Base-by-base conservation (phyloP, 1,284 basidiomycete genomes). In the Lentinula novae-zelandiae region DNA sequence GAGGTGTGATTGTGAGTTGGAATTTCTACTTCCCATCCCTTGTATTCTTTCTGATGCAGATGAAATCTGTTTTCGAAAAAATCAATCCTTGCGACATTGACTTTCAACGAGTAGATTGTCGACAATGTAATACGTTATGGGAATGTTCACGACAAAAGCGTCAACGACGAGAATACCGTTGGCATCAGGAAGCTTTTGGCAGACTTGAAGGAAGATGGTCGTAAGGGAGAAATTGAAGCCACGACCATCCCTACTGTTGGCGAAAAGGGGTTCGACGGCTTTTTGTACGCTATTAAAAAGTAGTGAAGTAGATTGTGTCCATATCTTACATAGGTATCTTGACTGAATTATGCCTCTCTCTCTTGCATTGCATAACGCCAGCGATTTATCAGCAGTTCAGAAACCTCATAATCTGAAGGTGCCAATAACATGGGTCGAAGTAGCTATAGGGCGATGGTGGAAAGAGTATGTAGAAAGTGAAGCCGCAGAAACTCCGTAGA, bases 261-360 rank as follows among this genome's bases (percentile, higher is more conserved):
- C 20, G 82, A 83, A 67, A 87, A 84, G 67, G 83, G 83, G 7
- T 84, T 80, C 62, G 85, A 87, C 66, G 85, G 85, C 0, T 85
- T 86, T 70, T 65, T 85, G 58, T 87, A 84, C 64, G 79, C 80
- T 0, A 59, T 81, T 33, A 53, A 48, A 20, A 53, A 53, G 12
- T 53, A 44, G 40, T 44, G 40, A 15, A 13, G 10, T 15, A 15
- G 6, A 17, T 38, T 9, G 12, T 38, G 7, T 38, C 9, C 12
- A 9, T 8, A 27, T 27, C 27, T 27, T 27, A 27, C 27, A 27
- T 27, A 27, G 27, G 2, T 27, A 27, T 27, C 27, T 27, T 0
- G 27, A 27, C 27, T 4, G 27, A 27, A 3, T 27, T 27, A 27
- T 27, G 27, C 27, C 2, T 27, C 3, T 4, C 22, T n/a, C 17